Conservation (phyloP, 2,329 filamentous ascomycete genomes). For the Chaetomiaceae sp. region DNA sequence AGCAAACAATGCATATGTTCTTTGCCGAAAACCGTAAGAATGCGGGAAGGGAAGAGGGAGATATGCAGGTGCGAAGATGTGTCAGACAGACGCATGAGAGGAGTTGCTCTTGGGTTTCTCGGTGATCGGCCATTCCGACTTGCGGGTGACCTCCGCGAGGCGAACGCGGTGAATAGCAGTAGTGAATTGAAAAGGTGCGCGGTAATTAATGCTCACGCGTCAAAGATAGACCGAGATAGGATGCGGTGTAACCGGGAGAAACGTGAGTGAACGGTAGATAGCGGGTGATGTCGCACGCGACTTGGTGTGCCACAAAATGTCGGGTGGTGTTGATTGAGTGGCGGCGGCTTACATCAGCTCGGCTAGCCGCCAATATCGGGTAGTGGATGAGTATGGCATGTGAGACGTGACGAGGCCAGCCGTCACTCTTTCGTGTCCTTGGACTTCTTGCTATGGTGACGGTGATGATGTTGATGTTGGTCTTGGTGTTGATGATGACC, state of each 20-base stretch:
- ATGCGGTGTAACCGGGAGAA: constrained; percentile 12
- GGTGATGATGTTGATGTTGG: constrained; percentile 14
- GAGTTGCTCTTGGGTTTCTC: no score
- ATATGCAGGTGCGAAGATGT: no score
- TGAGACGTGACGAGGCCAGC: neutral
- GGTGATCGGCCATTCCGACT: no score
- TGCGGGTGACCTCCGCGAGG: no score
- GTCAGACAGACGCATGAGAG: no score
- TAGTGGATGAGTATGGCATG: neutral
- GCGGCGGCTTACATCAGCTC: constrained; percentile 10
- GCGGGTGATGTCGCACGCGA: neutral
- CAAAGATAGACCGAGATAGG: neutral
- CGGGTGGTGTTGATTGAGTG: neutral
- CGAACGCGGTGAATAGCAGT: no score
- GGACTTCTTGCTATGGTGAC: constrained; percentile 14
- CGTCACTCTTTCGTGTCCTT: constrained; percentile 16
- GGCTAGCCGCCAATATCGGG: neutral
- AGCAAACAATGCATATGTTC: neutral
- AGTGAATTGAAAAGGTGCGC: no score
- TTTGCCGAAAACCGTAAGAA: neutral
- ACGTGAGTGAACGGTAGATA: neutral
- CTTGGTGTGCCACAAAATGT: neutral
- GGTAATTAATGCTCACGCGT: neutral
- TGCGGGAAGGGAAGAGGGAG: neutral
- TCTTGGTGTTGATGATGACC: constrained; percentile 27